Percentiles rank a stretch among this genome's conserved stretches.
Evolutionary conservation across 2,329 filamentous ascomycete species (phyloP).

Genomic region (Alternaria alternata): DNA sequence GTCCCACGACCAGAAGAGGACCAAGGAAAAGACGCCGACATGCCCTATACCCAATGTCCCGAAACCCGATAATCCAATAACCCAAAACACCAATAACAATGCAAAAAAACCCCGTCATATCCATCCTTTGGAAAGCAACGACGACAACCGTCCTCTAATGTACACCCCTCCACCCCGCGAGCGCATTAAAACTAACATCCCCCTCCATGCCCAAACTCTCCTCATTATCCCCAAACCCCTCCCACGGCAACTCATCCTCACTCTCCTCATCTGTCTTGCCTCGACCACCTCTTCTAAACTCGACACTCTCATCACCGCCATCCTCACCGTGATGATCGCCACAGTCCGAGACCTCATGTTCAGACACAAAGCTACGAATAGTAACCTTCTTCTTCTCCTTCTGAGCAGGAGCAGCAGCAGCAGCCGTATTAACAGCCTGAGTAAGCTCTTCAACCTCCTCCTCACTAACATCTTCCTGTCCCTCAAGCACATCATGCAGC

Average conservation of each 20-base stretch:
- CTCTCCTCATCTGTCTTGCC: constrained; percentile 12
- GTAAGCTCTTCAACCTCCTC: constrained; percentile 54
- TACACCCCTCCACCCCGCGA: constrained; percentile 25
- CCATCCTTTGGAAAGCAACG: neutral
- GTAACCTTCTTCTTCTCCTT: constrained; percentile 49
- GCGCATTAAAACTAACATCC: constrained; percentile 19
- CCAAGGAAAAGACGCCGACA: too few relatives aligned
- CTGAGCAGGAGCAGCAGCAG: too few relatives aligned
- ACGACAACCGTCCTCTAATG: neutral
- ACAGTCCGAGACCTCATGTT: neutral
- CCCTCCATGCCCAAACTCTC: constrained; percentile 18
- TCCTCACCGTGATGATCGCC: too few relatives aligned
- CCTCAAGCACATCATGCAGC: constrained; percentile 84
- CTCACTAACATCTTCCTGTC: constrained; percentile 65
- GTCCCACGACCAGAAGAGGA: too few relatives aligned
- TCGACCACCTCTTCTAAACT: constrained; percentile 13
- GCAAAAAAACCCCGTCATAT: neutral
- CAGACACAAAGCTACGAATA: constrained; percentile 45
- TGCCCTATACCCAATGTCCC: neutral
- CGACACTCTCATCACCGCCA: constrained; percentile 32
- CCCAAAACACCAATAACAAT: neutral
- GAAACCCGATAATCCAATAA: too few relatives aligned
- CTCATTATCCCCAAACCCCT: constrained; percentile 44
- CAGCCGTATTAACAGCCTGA: too few relatives aligned
- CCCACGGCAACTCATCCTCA: constrained; percentile 48